Evolutionary conservation across 108 stramenopile species (phyloP).

Genomic region (Cyclotella kingstonii): DNA sequence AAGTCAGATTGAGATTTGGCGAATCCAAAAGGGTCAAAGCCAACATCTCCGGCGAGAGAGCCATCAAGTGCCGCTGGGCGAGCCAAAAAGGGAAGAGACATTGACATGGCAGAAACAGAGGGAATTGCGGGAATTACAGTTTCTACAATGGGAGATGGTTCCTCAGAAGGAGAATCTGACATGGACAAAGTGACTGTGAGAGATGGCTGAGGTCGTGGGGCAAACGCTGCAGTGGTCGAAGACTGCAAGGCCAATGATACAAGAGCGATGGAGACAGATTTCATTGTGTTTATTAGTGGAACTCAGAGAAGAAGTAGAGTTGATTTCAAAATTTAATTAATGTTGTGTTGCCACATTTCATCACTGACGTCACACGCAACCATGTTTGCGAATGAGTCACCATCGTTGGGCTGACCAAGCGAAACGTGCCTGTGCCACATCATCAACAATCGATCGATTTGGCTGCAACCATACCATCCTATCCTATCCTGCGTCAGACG

Average conservation of each 20-base stretch:
- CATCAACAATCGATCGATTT: no score
- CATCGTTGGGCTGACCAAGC: no score
- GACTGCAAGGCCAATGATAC: constrained; percentile 46
- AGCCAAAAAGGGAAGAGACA: constrained; percentile 72
- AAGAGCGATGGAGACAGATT: constrained; percentile 52
- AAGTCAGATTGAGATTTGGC: constrained; percentile 53
- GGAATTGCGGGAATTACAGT: constrained; percentile 19
- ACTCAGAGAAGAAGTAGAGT: no score
- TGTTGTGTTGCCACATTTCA: no score
- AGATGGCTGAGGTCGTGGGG: constrained; percentile 12
- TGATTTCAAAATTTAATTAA: no score
- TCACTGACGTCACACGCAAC: no score
- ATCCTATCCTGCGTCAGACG: no score
- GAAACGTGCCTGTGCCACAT: no score
- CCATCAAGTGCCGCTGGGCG: constrained; percentile 70
- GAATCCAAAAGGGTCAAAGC: constrained; percentile 90
- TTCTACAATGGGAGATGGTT: background rate
- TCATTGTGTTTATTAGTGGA: constrained; percentile 65
- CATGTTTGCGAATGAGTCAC: no score
- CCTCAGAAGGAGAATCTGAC: background rate
- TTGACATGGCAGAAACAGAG: constrained; percentile 45
- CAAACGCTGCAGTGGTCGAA: constrained; percentile 56
- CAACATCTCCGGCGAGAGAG: constrained; percentile 81
- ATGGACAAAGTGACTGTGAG: no score
- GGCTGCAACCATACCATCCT: no score